Evolutionary conservation across 495 filamentous ascomycete genomes (phyloP), one percentile per base, ranked within the genome.

Genomic region (Trichoderma erinaceum): DNA sequence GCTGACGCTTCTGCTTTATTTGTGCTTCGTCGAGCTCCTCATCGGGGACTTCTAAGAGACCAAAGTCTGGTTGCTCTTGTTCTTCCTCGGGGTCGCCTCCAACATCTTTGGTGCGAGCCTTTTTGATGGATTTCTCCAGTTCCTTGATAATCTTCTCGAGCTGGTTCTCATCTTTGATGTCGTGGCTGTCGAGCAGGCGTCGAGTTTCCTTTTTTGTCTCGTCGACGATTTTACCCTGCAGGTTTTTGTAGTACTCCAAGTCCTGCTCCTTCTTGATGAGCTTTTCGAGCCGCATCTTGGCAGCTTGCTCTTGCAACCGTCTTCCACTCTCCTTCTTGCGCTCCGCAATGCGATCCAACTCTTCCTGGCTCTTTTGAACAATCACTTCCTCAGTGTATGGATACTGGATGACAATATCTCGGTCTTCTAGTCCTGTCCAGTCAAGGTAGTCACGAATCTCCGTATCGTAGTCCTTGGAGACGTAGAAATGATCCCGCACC

Each of bases 221-320:
- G 41, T 86, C 83, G 27, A 74, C 77, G 10, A 96, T 77, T 21
- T 83, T 85, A 18, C 78, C 75, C 68, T 93, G 90, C 5, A 99
- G 80, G 66, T 92, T 85, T 73, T 91, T 92, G 81, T 92, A 97
- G 75, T 96, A 97, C 68, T 96, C 94, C 16, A 98, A 78, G 72
- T 98, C 94, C 75, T 96, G 87, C 77, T 99, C 95, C 77, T 97
- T 98, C 72, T 90, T 90, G 73, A 97, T 91, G 27, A 99, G 81
- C 76, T 96, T 93, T 58, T 99, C 96, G 6, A 99, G 78, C 21
- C 95, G 86, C 90, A 97, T 96, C 75, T 96, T 97, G 3, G 95
- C 94, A 0, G 95, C 96, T 74, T 99, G 95, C 72, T 97, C 95
- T 74, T 99, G 95, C 23, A 99, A 76, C 41, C 96, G 82, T 65